phyloP scores from a whole-genome alignment of 192 early-diverging fungal genomes.

The Globomyces pollinis-pini region DNA sequence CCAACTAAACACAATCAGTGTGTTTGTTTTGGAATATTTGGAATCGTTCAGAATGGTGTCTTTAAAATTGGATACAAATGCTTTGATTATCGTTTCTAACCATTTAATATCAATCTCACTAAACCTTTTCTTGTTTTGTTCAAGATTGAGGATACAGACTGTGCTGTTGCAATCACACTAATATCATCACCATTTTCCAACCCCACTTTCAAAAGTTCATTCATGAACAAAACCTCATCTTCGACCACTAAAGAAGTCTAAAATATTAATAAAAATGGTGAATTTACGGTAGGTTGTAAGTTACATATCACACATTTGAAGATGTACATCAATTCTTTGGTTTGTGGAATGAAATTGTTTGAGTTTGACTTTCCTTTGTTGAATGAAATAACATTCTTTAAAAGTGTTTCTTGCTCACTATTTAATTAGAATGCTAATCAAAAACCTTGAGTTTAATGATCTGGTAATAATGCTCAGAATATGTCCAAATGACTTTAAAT shows the following conservation, averaged over 20 bases:
- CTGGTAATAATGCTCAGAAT: too few species aligned
- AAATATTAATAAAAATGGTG: neutral
- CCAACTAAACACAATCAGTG: slow-evolving; percentile 27
- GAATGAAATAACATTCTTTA: too few species aligned
- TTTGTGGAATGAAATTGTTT: too few species aligned
- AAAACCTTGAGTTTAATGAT: too few species aligned
- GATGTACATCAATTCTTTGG: neutral
- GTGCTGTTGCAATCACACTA: slow-evolving; percentile 45
- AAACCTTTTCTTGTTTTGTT: slow-evolving; percentile 55
- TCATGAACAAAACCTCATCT: neutral
- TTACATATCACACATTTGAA: neutral
- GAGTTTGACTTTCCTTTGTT: too few species aligned
- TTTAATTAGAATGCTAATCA: too few species aligned
- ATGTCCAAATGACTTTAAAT: too few species aligned
- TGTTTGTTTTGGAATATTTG: neutral
- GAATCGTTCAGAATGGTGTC: neutral
- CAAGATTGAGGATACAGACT: slow-evolving; percentile 51
- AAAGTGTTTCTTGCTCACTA: too few species aligned
- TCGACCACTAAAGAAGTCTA: too few species aligned
- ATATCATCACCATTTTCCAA: slow-evolving; percentile 28
- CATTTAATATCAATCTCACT: neutral
- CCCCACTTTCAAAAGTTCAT: neutral
- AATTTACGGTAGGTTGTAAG: neutral
- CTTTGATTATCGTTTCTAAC: slow-evolving; percentile 5
- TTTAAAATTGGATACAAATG: neutral